Base-by-base conservation (phyloP, 139 green algal species). In the Picocystis salinarum region DNA sequence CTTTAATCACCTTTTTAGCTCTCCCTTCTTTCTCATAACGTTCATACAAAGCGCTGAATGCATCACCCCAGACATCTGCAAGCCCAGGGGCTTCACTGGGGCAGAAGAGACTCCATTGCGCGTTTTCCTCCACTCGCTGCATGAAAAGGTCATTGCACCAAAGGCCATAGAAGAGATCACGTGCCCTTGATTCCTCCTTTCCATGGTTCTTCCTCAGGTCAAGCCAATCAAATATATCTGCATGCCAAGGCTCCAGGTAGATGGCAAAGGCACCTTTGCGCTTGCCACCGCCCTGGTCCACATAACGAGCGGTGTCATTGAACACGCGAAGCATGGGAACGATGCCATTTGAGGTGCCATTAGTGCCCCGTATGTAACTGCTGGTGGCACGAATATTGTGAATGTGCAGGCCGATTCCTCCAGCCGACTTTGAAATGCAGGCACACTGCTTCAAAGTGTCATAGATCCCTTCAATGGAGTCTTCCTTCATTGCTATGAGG, bases 181-280 rank as follows among this genome's bases (percentile, higher is more conserved):
- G 62, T 6, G 81, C 81, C 15, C 88, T 74, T 2, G 66, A 62
- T 70, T 93, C 79, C 51, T 77, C 68, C 76, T 95, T 95, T 52
- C 88, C 88, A 51, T 95, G 85, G 67, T 98, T 97, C 67, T 98
- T 98, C 34, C 88, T 66, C 52, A 98, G 68, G 47, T 98, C 88
- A 30, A 96, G 70, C 52, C 62, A 98, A 57, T 98, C 88, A 42
- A 96, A 94, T 53, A 98, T 75, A 70, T 93, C 83, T 0, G 77
- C 60, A 56, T 99, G 88, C 88, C 88, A 99, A 3, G 88, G 85
- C 73, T 99, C 88, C 44, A 95, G 66, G 73, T 97, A 99, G 46
- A 99, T 81, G 28, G 36, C 36, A 10, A 44, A 44, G 36, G 36
- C 36, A 20, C 36, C 36, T 15, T 53, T 53, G 10, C 58, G 44